Conservation (phyloP, 139 green algal genomes). For the Chlamydomonas asymmetrica region DNA sequence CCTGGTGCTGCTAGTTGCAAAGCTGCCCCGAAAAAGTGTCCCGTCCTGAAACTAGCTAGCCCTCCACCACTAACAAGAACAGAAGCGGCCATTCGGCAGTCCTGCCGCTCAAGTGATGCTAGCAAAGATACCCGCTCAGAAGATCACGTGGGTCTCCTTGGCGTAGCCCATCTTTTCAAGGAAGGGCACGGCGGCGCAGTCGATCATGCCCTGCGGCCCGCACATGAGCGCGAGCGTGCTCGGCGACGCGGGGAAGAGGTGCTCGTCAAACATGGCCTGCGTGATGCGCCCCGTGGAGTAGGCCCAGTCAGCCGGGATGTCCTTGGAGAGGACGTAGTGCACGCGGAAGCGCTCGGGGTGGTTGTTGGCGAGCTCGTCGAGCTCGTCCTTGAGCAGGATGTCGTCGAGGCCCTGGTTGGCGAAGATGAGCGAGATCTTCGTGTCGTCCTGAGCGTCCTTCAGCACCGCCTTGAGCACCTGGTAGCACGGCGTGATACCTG, state of each 20-base stretch:
- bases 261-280: slow-evolving; percentile 76
- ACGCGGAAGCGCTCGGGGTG: slow-evolving; percentile 66
- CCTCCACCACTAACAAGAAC: too few species aligned
- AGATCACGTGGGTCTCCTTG: slow-evolving; percentile 31
- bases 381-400: slow-evolving; percentile 90
- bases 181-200: slow-evolving; percentile 36
- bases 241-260: slow-evolving; percentile 55
- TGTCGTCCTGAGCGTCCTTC: slow-evolving; percentile 80
- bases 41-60: too few species aligned
- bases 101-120: too few species aligned
- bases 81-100: too few species aligned
- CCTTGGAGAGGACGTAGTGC: slow-evolving; percentile 9
- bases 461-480: slow-evolving; percentile 82
- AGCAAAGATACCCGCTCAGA: slow-evolving; percentile 9
- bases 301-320: slow-evolving; percentile 60
- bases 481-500: slow-evolving; percentile 57
- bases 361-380: slow-evolving; percentile 76
- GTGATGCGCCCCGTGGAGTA: slow-evolving; percentile 78
- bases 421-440: slow-evolving; percentile 87
- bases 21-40: too few species aligned
- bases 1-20: too few species aligned
- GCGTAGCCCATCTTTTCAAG: slow-evolving; percentile 45
- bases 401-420: slow-evolving; percentile 93
- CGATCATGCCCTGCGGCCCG: slow-evolving; percentile 64
- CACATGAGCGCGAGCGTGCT: slow-evolving; percentile 84